A percentile compares a stretch with the other conserved stretches of the same genome.
These are phyloP conservation scores for Cucurbita pepo DNA, from an alignment of 306 rosid genomes.

Conservation along the genomic window DNA sequence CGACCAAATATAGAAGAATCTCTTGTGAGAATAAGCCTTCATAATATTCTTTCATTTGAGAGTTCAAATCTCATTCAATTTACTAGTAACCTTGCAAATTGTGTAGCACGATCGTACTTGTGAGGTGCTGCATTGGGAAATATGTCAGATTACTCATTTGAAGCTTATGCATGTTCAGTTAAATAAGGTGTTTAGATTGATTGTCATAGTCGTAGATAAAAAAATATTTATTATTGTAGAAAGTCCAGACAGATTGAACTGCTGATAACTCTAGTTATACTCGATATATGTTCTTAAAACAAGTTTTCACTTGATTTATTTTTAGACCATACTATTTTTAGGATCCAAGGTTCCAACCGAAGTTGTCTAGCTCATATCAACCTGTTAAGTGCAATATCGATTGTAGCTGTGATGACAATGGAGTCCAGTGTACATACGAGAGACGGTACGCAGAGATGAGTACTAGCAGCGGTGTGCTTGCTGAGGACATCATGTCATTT, in stretches of 20 bases:
- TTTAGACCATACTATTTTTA: conserved; percentile 7
- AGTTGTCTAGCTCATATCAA: conserved; percentile 22
- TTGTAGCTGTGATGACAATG: conserved; percentile 26
- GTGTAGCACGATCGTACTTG: not conserved
- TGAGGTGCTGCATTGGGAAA: not conserved
- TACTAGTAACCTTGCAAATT: not conserved
- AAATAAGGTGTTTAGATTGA: not conserved
- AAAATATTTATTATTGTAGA: not conserved
- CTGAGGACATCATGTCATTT: conserved; percentile 30
- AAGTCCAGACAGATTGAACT: not conserved
- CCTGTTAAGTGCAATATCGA: conserved; percentile 27
- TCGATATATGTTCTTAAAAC: not conserved
- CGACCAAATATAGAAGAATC: not conserved
- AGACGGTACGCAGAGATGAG: conserved; percentile 41
- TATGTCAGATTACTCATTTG: not conserved
- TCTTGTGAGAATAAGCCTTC: not conserved
- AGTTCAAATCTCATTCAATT: not conserved
- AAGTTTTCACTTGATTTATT: not conserved
- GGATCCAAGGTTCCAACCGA: conserved; percentile 37
- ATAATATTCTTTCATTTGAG: not conserved
- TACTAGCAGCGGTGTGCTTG: conserved; percentile 38
- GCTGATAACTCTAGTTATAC: not conserved
- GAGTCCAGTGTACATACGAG: conserved; percentile 32
- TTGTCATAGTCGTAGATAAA: not conserved
- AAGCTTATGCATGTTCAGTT: not conserved